Conservation (phyloP, 805 yeast genomes). For the Metschnikowia kunwiensis region DNA sequence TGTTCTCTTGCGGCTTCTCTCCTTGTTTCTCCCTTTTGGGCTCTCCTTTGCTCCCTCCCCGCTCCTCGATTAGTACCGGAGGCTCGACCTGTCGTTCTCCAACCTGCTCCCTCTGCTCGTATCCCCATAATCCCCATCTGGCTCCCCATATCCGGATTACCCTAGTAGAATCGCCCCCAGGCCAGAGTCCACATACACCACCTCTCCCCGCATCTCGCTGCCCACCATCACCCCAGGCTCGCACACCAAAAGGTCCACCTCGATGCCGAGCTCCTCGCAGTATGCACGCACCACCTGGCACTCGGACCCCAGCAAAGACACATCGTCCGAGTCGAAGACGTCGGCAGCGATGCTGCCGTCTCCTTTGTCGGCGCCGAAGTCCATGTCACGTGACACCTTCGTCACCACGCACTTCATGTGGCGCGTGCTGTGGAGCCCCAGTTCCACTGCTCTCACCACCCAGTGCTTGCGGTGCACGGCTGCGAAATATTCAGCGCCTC, state of each 20-base stretch:
- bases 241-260: slow-evolving; percentile 39
- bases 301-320: slow-evolving; percentile 21
- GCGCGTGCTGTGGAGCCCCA: slow-evolving; percentile 6
- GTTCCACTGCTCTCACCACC: slow-evolving; percentile 25
- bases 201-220: slow-evolving; percentile 39
- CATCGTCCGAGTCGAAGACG: not conserved
- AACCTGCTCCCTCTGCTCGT: too few species aligned
- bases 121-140: too few species aligned
- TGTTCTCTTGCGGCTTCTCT: not conserved
- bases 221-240: slow-evolving; percentile 34
- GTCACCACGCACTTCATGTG: slow-evolving; percentile 43
- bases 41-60: not conserved
- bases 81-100: too few species aligned
- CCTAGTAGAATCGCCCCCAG: slow-evolving; percentile 31
- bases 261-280: slow-evolving; percentile 46
- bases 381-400: slow-evolving; percentile 13
- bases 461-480: slow-evolving; percentile 21
- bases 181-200: slow-evolving; percentile 41
- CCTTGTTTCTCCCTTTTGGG: too few species aligned
- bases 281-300: slow-evolving; percentile 37
- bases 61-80: not conserved
- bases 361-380: not conserved
- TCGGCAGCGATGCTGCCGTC: not conserved
- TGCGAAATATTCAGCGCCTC: slow-evolving; percentile 17
- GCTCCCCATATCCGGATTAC: not conserved